phyloP scores from a whole-genome alignment of 2,329 filamentous ascomycete genomes.

The Knoxdaviesia proteae region DNA sequence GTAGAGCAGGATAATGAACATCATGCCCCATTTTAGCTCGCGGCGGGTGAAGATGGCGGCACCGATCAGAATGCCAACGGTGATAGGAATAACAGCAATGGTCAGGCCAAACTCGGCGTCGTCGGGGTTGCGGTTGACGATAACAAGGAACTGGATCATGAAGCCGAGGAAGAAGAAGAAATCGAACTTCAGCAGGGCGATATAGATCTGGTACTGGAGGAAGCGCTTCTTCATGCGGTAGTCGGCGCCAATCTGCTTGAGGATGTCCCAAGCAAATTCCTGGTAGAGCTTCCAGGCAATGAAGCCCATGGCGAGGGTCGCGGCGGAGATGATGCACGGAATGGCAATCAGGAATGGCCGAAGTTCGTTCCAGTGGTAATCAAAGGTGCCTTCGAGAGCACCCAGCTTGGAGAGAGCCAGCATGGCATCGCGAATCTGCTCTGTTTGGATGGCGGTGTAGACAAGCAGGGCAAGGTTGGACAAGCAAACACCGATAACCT shows the following conservation, averaged over 20 bases:
- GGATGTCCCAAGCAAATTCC: constrained; percentile 97
- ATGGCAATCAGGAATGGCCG: constrained; percentile 67
- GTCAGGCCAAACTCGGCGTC: constrained; percentile 70
- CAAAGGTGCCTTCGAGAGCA: constrained; percentile 9
- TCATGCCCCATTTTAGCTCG: constrained; percentile 65
- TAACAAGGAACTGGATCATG: constrained; percentile 91
- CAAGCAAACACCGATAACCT: constrained; percentile 83
- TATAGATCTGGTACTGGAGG: constrained; percentile 95
- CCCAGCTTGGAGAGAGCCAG: constrained; percentile 13
- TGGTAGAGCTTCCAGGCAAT: constrained; percentile 91
- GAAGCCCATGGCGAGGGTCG: constrained; percentile 51
- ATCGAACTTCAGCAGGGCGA: constrained; percentile 93
- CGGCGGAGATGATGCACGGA: constrained; percentile 61
- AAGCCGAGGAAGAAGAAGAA: constrained; percentile 99
- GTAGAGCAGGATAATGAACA: constrained; percentile 62
- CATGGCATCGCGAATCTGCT: constrained; percentile 68
- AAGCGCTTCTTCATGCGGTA: constrained; percentile 92
- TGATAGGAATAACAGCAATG: constrained; percentile 74
- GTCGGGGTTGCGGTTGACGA: constrained; percentile 47
- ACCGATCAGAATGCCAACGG: constrained; percentile 67
- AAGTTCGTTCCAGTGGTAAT: constrained; percentile 45
- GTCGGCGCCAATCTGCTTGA: constrained; percentile 97
- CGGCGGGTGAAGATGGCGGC: constrained; percentile 65
- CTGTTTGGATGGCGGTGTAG: constrained; percentile 81
- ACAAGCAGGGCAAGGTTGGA: constrained; percentile 84